Evolutionary conservation across 495 filamentous ascomycete species (phyloP).

Genomic region (Aspergillus sclerotioniger): DNA sequence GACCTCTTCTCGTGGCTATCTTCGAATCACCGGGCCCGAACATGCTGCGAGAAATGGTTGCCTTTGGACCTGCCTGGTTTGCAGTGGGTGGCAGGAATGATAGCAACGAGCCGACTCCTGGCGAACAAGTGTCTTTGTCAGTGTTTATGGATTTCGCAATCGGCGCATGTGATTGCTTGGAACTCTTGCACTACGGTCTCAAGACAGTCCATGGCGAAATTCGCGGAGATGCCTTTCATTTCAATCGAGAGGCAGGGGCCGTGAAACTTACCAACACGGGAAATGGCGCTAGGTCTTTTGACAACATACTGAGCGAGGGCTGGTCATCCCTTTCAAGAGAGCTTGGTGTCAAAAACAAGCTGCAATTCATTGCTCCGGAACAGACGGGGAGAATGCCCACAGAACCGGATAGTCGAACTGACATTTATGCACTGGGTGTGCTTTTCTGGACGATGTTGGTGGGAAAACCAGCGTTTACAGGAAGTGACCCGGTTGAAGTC

Average conservation of each 20-base stretch:
- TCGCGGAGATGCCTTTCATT: constrained; percentile 84
- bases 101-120: constrained; percentile 50
- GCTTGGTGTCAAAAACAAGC: constrained; percentile 76
- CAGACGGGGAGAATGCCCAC: constrained; percentile 88
- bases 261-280: constrained; percentile 84
- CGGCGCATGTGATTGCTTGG: constrained; percentile 77
- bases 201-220: constrained; percentile 85
- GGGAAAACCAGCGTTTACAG: constrained; percentile 73
- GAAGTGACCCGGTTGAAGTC: constrained; percentile 75
- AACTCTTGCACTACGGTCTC: constrained; percentile 81
- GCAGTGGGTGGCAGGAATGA: constrained; percentile 48
- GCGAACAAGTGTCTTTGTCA: constrained; percentile 62
- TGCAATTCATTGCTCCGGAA: constrained; percentile 85
- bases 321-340: constrained; percentile 80
- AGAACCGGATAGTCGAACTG: constrained; percentile 83
- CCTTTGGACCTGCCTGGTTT: constrained; percentile 75
- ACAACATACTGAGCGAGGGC: constrained; percentile 80
- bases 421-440: constrained; percentile 85
- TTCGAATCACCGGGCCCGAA: constrained; percentile 77
- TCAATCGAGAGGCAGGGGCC: constrained; percentile 59
- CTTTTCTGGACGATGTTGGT: constrained; percentile 84
- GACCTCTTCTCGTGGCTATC: constrained; percentile 67
- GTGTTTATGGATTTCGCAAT: constrained; percentile 86
- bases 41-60: constrained; percentile 64
- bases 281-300: constrained; percentile 78